phyloP scores from a whole-genome alignment of 1,284 basidiomycete species.

The Porodaedalea pini region DNA sequence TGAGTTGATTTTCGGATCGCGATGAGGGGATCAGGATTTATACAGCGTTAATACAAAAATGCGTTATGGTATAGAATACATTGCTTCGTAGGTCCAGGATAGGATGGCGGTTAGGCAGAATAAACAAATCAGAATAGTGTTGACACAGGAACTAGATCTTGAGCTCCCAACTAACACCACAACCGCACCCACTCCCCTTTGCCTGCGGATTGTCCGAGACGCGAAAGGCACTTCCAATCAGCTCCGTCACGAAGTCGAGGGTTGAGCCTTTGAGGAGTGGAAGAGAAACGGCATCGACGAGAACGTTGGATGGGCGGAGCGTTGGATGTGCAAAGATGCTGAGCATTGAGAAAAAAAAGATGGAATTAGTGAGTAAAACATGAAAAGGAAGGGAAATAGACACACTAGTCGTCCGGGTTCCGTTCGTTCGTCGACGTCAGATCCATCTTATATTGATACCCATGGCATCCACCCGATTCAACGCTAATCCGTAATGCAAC shows the following conservation, averaged over 20 bases:
- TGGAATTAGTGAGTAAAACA: slow-evolving; percentile 5
- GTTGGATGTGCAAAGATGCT: slow-evolving; percentile 68
- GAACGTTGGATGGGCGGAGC: slow-evolving; percentile 64
- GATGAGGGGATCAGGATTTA: no score
- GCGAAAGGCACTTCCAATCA: slow-evolving; percentile 85
- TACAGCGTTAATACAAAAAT: no score
- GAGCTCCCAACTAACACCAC: slow-evolving; percentile 88
- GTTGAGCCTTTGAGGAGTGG: slow-evolving; percentile 78
- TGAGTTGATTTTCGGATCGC: no score
- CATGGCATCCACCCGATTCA: slow-evolving; percentile 89
- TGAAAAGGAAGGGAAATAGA: slow-evolving; percentile 18
- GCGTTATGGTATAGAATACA: slow-evolving; percentile 1
- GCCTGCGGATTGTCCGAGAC: slow-evolving; percentile 81
- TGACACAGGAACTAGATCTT: slow-evolving; percentile 43
- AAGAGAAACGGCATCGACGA: slow-evolving; percentile 81
- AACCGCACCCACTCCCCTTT: slow-evolving; percentile 83
- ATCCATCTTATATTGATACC: slow-evolving; percentile 89
- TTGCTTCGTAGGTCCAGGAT: not conserved
- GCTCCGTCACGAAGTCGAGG: slow-evolving; percentile 85
- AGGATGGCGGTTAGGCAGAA: not conserved
- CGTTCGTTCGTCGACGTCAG: slow-evolving; percentile 50
- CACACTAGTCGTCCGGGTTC: slow-evolving; percentile 78
- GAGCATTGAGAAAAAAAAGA: not conserved
- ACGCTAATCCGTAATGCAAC: slow-evolving; percentile 75
- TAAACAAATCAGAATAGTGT: not conserved